Evolutionary conservation across 2,329 filamentous ascomycete genomes (phyloP).

Genomic region (Ceratocystis diversiconidia): DNA sequence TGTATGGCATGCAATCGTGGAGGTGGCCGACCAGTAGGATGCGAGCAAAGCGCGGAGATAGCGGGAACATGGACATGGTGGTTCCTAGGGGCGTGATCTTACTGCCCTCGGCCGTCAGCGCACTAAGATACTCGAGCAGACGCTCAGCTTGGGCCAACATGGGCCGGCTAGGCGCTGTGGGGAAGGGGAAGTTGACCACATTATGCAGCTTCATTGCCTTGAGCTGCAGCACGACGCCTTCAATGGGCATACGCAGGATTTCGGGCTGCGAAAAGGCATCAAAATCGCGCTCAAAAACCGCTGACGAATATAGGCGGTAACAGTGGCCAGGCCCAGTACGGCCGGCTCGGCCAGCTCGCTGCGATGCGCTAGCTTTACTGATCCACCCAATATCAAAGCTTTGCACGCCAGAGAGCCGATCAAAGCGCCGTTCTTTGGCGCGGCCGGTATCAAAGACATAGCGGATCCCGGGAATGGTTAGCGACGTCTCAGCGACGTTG

Average conservation of each 20-base stretch:
- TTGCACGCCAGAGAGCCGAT: constrained; percentile 78
- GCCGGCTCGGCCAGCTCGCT: constrained; percentile 84
- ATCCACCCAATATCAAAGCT: constrained; percentile 95
- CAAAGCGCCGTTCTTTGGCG: constrained; percentile 82
- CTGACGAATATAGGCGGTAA: constrained; percentile 86
- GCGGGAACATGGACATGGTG: constrained; percentile 75
- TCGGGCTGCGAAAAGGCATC: constrained; percentile 76
- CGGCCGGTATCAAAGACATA: constrained; percentile 94
- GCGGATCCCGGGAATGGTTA: constrained; percentile 87
- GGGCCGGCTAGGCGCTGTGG: constrained; percentile 67
- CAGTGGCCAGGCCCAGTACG: constrained; percentile 93
- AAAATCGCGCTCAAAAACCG: constrained; percentile 84
- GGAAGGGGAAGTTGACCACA: constrained; percentile 89
- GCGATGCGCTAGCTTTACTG: constrained; percentile 88
- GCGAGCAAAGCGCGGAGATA: constrained; percentile 79
- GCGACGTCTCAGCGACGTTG: constrained; percentile 91
- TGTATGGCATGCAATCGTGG: constrained; percentile 69
- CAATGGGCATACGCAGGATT: constrained; percentile 78
- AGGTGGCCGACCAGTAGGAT: constrained; percentile 81
- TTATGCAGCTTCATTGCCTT: constrained; percentile 89
- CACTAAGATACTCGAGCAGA: constrained; percentile 71
- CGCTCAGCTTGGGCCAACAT: constrained; percentile 74
- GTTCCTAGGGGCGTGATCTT: constrained; percentile 66
- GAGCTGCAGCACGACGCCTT: constrained; percentile 81
- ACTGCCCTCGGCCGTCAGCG: constrained; percentile 50